A percentile compares a stretch with the other conserved stretches of the same genome.
Evolutionary conservation across 176 grass and related monocot genomes (phyloP).

Genomic region (Cymbopogon citratus): DNA sequence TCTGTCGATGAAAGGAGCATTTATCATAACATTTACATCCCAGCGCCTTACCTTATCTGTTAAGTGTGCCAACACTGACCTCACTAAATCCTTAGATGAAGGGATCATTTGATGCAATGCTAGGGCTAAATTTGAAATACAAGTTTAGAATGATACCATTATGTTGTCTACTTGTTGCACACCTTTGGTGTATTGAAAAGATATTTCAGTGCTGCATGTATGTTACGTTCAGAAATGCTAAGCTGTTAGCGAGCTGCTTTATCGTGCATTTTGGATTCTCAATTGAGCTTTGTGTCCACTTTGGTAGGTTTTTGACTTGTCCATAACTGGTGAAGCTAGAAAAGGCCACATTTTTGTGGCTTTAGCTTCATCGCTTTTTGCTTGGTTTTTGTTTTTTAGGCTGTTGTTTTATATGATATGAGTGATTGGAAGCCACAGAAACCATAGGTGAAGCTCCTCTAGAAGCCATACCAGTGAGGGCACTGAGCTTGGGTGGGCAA

Average conservation of each 20-base stretch:
- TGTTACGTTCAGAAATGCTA: not conserved
- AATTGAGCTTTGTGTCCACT: not conserved
- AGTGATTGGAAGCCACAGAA: no score
- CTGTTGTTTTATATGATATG: no score
- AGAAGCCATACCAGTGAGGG: no score
- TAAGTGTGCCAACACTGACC: not conserved
- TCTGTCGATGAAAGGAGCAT: not conserved
- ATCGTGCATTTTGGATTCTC: no score
- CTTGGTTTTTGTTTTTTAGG: no score
- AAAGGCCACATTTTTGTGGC: no score
- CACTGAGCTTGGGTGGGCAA: no score
- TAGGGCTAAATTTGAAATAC: not conserved
- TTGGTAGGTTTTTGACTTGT: not conserved
- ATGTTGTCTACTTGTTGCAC: not conserved
- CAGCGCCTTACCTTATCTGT: not conserved
- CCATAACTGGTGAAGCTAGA: not conserved
- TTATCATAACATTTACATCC: not conserved
- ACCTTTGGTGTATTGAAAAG: not conserved
- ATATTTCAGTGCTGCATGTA: not conserved
- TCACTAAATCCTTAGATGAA: not conserved
- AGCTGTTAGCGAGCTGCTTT: not conserved
- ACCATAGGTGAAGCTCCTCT: no score
- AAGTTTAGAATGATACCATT: not conserved
- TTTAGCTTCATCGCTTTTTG: no score
- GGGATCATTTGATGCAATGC: not conserved